These are phyloP conservation scores for Penicillium crustosum DNA, from an alignment of 2,329 filamentous ascomycete species.

Conservation along the genomic window DNA sequence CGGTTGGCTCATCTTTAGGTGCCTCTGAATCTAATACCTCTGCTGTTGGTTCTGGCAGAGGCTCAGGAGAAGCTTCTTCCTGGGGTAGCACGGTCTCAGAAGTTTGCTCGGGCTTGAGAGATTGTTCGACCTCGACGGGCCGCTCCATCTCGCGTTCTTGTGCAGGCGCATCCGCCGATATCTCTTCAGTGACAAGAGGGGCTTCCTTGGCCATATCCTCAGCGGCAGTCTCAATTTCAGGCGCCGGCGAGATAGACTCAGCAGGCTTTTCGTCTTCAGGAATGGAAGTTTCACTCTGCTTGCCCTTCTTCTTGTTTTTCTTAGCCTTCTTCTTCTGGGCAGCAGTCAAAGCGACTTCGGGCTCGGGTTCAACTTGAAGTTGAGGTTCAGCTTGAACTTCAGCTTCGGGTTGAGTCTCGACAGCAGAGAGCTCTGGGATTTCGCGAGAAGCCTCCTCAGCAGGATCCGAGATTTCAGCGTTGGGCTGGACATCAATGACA, in stretches of 20 bases:
- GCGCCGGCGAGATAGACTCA: slow-evolving; percentile 3
- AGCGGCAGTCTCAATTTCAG: neutral
- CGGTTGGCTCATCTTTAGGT: neutral
- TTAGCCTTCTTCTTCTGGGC: slow-evolving; percentile 39
- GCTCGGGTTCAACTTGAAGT: slow-evolving; percentile 10
- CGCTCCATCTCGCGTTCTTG: neutral
- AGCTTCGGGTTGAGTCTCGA: neutral
- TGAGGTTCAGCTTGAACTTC: neutral
- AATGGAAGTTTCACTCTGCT: slow-evolving; percentile 17
- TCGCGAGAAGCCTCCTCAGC: neutral
- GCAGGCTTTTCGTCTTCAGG: slow-evolving; percentile 13
- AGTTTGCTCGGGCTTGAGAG: neutral
- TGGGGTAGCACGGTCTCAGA: neutral
- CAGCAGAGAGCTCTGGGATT: neutral
- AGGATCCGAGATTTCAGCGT: neutral
- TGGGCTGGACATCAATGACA: neutral
- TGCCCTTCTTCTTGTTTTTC: slow-evolving; percentile 35
- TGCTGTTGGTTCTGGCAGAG: neutral
- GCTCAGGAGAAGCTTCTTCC: neutral
- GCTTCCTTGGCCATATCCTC: slow-evolving; percentile 1
- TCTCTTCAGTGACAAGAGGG: neutral
- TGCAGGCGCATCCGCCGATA: neutral
- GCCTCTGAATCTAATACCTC: neutral
- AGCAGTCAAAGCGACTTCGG: slow-evolving; percentile 20
- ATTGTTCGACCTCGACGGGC: slow-evolving; percentile 3